Evolutionary conservation across 2,329 filamentous ascomycete species (phyloP), one percentile per base, ranked within the genome.

Genomic region (Fusarium nanum): DNA sequence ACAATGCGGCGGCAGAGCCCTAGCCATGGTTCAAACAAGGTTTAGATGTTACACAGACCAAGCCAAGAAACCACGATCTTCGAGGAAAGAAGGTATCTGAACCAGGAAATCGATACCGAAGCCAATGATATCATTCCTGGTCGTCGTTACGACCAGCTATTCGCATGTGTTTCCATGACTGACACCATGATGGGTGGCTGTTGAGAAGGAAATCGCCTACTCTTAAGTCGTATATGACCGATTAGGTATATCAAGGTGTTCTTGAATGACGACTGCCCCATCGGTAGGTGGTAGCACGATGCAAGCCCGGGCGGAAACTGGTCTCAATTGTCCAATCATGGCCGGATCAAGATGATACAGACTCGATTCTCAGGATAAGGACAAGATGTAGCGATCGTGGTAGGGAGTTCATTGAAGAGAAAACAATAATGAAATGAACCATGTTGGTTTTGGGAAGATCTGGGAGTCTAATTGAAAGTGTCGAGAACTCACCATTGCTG

Each of bases 401-500:
- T 20, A 30, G 27, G 18, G 34, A 30, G 12, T 23, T 50, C 40
- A 37, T 16, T 16, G 16, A 22, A 45, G 41, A 20, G 13, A 34
- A 27, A 20, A 27, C 23, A 16, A 25, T n/a, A 14, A 41, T 14
- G 23, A 42, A 41, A 25, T 48, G 25, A 8, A 54, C 14, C 20
- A 45, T 28, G 30, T 28, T 42, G 23, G 30, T 34, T 22, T 49
- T 37, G 30, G 34, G 18, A 12, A 37, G 34, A 37, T n/a, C 10
- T 37, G 34, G 18, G 34, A 37, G 10, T 37, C 34, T 37, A 37
- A 37, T 37, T 37, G 34, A 37, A 37, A 37, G 34, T 6, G 18
- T n/a, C 34, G 18, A 37, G 64, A 47, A 73, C 80, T 68, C 82
- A 91, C 92, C 93, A 98, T 84, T 98, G 95, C 77, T 97, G 94